Conservation (phyloP, 192 early-diverging fungal genomes). For the Funneliformis mosseae region DNA sequence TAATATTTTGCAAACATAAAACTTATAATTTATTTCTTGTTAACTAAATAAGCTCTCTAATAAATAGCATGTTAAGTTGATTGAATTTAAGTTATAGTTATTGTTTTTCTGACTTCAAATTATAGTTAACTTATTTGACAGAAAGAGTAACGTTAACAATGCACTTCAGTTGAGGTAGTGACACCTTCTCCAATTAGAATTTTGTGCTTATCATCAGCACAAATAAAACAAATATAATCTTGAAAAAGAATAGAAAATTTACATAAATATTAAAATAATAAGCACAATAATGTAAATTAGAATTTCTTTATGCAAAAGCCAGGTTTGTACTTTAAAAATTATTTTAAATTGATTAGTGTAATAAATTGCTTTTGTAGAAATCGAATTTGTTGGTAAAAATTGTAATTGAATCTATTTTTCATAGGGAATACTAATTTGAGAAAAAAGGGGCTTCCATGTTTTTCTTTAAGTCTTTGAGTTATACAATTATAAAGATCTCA, state of each 20-base stretch:
- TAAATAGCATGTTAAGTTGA: too few species aligned
- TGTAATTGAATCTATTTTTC: neutral
- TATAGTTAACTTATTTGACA: too few species aligned
- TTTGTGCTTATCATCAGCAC: conserved; percentile 12
- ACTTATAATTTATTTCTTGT: too few species aligned
- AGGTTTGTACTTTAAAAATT: neutral
- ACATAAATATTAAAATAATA: neutral
- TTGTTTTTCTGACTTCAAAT: too few species aligned
- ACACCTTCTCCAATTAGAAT: neutral
- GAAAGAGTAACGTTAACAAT: too few species aligned
- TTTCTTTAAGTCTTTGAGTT: neutral
- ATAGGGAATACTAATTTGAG: neutral
- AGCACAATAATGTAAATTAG: neutral
- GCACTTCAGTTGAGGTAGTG: neutral
- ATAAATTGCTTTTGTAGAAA: neutral
- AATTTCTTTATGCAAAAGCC: neutral
- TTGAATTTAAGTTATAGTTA: too few species aligned
- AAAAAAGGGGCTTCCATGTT: neutral
- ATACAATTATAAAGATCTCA: neutral
- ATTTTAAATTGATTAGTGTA: neutral
- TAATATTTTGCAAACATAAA: too few species aligned
- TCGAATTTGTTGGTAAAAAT: neutral
- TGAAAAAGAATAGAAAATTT: neutral
- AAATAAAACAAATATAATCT: neutral
- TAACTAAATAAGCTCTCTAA: too few species aligned